Evolutionary conservation across 2,329 filamentous ascomycete genomes (phyloP).

Genomic region (Cercospora janseana): DNA sequence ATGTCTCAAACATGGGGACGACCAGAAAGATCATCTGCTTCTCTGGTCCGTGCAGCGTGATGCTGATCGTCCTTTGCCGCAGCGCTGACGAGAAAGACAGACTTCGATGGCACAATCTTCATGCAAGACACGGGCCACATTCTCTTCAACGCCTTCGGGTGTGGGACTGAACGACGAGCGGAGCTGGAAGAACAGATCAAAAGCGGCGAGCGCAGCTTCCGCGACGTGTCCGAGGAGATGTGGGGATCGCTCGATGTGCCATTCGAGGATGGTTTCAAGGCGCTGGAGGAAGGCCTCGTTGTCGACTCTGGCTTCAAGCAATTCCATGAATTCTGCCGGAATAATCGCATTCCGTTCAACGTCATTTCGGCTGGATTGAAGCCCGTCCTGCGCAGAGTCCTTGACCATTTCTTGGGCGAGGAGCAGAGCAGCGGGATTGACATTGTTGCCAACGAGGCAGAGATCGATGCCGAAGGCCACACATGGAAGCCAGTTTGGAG

Average conservation of each 20-base stretch:
- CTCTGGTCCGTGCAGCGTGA: slow-evolving; percentile 46
- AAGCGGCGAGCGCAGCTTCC: slow-evolving; percentile 63
- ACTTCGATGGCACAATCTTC: slow-evolving; percentile 71
- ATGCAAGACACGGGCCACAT: slow-evolving; percentile 64
- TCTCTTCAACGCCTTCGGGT: slow-evolving; percentile 65
- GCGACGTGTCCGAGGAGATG: slow-evolving; percentile 70
- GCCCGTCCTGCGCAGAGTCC: slow-evolving; percentile 59
- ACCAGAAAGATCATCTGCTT: slow-evolving; percentile 60
- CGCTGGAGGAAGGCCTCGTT: slow-evolving; percentile 61
- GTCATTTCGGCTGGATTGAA: slow-evolving; percentile 68
- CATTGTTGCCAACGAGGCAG: slow-evolving; percentile 67
- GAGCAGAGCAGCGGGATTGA: slow-evolving; percentile 59
- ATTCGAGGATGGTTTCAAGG: slow-evolving; percentile 65
- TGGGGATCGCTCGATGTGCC: slow-evolving; percentile 66
- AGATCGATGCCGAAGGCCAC: slow-evolving; percentile 57
- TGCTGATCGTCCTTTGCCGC: not conserved
- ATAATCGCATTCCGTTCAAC: slow-evolving; percentile 65
- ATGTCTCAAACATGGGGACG: slow-evolving; percentile 37
- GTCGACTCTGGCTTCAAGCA: slow-evolving; percentile 63
- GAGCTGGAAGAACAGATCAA: slow-evolving; percentile 64
- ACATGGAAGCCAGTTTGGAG: slow-evolving; percentile 66
- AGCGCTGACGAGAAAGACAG: slow-evolving; percentile 38
- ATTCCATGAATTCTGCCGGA: slow-evolving; percentile 65
- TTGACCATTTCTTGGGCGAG: slow-evolving; percentile 65
- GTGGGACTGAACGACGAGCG: slow-evolving; percentile 56